Percentiles rank a stretch among this genome's conserved stretches.
These are phyloP conservation scores for Trichoderma asperelloides DNA, from an alignment of 495 filamentous ascomycete genomes.

Conservation along the genomic window DNA sequence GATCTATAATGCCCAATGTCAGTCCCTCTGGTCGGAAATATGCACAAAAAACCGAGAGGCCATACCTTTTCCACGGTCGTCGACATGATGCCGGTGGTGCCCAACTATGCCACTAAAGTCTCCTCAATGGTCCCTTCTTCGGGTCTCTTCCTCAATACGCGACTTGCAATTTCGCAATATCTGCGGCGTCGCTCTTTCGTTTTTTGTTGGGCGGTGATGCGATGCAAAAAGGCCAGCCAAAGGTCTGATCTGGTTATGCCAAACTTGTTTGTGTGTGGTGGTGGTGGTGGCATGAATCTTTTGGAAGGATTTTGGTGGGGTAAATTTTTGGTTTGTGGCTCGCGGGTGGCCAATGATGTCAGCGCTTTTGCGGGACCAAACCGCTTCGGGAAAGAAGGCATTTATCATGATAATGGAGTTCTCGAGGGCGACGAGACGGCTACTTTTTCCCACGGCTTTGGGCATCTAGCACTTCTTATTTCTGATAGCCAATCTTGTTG, in stretches of 20 bases:
- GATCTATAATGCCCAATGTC: conserved; percentile 51
- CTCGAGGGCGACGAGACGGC: background rate
- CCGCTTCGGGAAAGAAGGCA: background rate
- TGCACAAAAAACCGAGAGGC: conserved; percentile 10
- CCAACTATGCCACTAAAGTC: background rate
- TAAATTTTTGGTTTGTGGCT: conserved; percentile 20
- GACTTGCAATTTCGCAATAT: background rate
- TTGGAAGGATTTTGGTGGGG: conserved; percentile 17
- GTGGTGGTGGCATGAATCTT: conserved; percentile 7
- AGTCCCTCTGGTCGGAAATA: background rate
- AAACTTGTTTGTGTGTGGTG: background rate
- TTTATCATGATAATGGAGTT: background rate
- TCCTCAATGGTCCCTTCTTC: background rate
- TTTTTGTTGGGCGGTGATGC: background rate
- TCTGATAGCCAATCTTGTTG: no score
- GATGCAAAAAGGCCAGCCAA: background rate
- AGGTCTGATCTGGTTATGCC: background rate
- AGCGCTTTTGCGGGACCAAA: conserved; percentile 4
- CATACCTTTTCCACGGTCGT: conserved; percentile 92
- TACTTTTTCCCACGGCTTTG: no score
- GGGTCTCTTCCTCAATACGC: conserved; percentile 1
- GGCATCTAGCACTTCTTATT: no score
- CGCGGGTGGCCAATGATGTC: conserved; percentile 21
- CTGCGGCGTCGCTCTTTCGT: background rate
- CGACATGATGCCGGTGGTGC: conserved; percentile 58